Evolutionary conservation across 306 rosid genomes (phyloP), one percentile per base, ranked within the genome.

Genomic region (Pyrus communis): DNA sequence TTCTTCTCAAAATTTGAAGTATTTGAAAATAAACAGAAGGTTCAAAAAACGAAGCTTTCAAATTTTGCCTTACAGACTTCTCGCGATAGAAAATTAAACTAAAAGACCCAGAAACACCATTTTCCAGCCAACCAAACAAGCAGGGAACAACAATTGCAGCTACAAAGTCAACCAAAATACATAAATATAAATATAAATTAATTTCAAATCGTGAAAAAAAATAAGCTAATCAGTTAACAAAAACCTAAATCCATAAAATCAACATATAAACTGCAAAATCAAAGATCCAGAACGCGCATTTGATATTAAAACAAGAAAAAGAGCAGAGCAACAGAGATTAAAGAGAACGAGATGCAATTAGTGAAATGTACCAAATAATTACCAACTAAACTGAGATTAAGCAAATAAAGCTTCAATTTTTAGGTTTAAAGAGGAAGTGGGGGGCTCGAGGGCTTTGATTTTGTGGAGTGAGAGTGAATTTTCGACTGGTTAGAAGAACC

Each of bases 261-360:
- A 14, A 42, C 54, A 54, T 8, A 55, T 25, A 22, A 9, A 23
- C 21, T 54, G 64, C 35, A 28, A 22, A 75, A 60, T 61, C 43
- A 49, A 73, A 82, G 87, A 91, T 84, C 85, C 77, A 75, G 72
- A 62, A 33, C 46, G 17, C 19, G 65, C 76, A 81, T 71, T 69
- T 43, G 70, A 49, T 59, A 45, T 23, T 3, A 42, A 11, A 46
- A 6, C 27, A 35, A 63, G 15, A 58, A 43, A 46, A 9, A 9
- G 19, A 7, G 18, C 21, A 54, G 25, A 5, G 22, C 11, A 22
- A 30, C 8, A 27, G 27, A 46, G 77, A 58, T 14, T 31, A 13
- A 68, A 46, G 2, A 57, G 49, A 15, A 15, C n/a, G 19, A 46
- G n/a, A 15, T 2, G n/a, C 69, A 59, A 60, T 31, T 67, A 4